Base-by-base conservation (phyloP, 2,329 filamentous ascomycete genomes). In the Ophiognomonia clavigignenti-juglandacearum region DNA sequence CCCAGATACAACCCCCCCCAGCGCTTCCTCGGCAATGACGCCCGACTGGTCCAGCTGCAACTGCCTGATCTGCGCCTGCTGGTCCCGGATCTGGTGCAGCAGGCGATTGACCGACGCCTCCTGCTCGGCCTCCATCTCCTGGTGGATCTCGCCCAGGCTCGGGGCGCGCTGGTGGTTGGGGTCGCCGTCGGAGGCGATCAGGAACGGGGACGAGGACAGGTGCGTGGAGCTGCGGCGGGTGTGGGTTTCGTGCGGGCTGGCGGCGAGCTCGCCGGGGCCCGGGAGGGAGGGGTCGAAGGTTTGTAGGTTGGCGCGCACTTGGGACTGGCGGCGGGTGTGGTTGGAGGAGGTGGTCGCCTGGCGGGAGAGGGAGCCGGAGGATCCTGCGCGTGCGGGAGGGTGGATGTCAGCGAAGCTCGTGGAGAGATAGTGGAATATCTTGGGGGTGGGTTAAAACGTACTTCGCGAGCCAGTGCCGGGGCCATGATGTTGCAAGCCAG, bases 31-130 rank as follows among this genome's bases (percentile, higher is more conserved):
- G 26, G 59, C 59, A 26, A 61, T 56, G 20, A 64, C 57, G 23
- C 53, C 62, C 27, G 64, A 61, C 51, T 74, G 69, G 51, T 57
- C 62, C 55, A 68, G 69, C 59, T 80, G 78, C 18, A 85, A 73
- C 39, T 79, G 73, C 52, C 79, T 74, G 24, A 88, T 76, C 56
- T 89, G 84, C 35, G 84, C 70, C 60, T 90, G 87, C 59, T 91
- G 85, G 44, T 82, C 74, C 47, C 85, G 78, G 58, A 92, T 91
- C 79, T 88, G 85, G 50, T 80, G 78, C 37, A 92, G 73, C 3
- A 92, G 76, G 10, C 87, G 82, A 60, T 91, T 91, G 53, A 90
- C 86, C 65, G 89, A 85, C 20, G 81, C 83, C 60, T 90, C 86
- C 61, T 89, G 85, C 66, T 90, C 86, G 44, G 82, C 85, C 63